phyloP scores from a whole-genome alignment of 2,329 filamentous ascomycete genomes.

The Ascochyta fabae region DNA sequence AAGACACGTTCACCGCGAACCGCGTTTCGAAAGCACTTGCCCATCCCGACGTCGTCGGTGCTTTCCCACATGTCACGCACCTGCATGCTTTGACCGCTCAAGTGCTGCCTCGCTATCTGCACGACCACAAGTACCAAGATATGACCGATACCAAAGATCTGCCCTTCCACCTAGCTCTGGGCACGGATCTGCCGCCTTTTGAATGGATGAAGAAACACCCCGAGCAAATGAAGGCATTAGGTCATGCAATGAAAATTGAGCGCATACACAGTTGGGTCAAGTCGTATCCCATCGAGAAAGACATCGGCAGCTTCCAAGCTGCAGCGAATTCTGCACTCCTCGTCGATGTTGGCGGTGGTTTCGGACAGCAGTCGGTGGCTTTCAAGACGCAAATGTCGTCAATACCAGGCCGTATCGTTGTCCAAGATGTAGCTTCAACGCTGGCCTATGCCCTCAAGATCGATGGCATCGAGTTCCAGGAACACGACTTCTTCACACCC shows the following conservation, averaged over 20 bases:
- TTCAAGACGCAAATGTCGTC: slow-evolving; percentile 29
- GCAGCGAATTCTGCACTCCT: slow-evolving; percentile 27
- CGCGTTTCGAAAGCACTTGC: slow-evolving; percentile 37
- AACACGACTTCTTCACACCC: slow-evolving; percentile 43
- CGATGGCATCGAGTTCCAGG: slow-evolving; percentile 36
- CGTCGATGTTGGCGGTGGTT: slow-evolving; percentile 44
- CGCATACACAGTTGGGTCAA: slow-evolving; percentile 27
- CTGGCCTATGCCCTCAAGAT: slow-evolving; percentile 21
- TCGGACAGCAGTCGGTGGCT: slow-evolving; percentile 34
- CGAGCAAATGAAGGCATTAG: slow-evolving; percentile 35
- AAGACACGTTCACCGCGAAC: slow-evolving; percentile 40
- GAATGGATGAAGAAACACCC: slow-evolving; percentile 37
- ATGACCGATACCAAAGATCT: slow-evolving; percentile 33
- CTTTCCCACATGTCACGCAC: slow-evolving; percentile 33
- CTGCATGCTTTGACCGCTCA: slow-evolving; percentile 30
- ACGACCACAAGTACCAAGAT: slow-evolving; percentile 33
- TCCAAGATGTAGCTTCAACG: slow-evolving; percentile 37
- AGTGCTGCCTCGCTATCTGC: slow-evolving; percentile 40
- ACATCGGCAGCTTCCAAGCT: slow-evolving; percentile 24
- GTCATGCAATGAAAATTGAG: slow-evolving; percentile 38
- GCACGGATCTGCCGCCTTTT: slow-evolving; percentile 35
- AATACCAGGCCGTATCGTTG: slow-evolving; percentile 26
- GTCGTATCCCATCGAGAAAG: slow-evolving; percentile 27
- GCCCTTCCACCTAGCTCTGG: slow-evolving; percentile 36
- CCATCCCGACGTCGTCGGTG: slow-evolving; percentile 33